Evolutionary conservation across 192 early-diverging fungal species (phyloP).

Genomic region (Rhizophlyctis rosea): DNA sequence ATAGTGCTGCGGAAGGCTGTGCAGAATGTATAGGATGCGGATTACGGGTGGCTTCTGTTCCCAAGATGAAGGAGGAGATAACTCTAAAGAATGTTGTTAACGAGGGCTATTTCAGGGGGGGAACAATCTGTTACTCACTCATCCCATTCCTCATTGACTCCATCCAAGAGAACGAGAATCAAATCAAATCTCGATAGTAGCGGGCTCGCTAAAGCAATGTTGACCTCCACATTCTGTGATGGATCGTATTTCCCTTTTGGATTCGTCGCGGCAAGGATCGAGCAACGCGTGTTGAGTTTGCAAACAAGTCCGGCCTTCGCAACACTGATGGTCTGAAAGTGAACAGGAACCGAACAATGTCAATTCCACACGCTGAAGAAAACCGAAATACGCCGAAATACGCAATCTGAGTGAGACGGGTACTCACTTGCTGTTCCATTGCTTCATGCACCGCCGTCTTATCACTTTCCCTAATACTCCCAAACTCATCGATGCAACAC

Average conservation of each 20-base stretch:
- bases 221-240: constrained; percentile 55
- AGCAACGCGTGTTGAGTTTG: constrained; percentile 72
- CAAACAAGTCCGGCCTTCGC: constrained; percentile 81
- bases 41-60: constrained; percentile 4
- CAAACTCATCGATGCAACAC: constrained; percentile 85
- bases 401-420: no score
- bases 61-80: constrained; percentile 45
- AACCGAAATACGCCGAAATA: constrained; percentile 3
- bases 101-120: neutral
- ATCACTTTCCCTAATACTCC: constrained; percentile 67
- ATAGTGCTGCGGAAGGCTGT: constrained; percentile 26
- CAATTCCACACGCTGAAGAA: no score
- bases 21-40: no score
- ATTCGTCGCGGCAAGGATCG: constrained; percentile 78
- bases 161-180: constrained; percentile 67
- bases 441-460: constrained; percentile 75
- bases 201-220: constrained; percentile 63
- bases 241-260: constrained; percentile 73
- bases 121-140: constrained; percentile 31
- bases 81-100: constrained; percentile 21
- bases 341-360: no score
- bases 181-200: constrained; percentile 75
- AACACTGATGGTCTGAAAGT: constrained; percentile 63
- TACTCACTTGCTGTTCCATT: constrained; percentile 71
- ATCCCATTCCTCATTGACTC: constrained; percentile 65